Conservation (phyloP, 257 asterid species). For the Nicotiana tabacum region DNA sequence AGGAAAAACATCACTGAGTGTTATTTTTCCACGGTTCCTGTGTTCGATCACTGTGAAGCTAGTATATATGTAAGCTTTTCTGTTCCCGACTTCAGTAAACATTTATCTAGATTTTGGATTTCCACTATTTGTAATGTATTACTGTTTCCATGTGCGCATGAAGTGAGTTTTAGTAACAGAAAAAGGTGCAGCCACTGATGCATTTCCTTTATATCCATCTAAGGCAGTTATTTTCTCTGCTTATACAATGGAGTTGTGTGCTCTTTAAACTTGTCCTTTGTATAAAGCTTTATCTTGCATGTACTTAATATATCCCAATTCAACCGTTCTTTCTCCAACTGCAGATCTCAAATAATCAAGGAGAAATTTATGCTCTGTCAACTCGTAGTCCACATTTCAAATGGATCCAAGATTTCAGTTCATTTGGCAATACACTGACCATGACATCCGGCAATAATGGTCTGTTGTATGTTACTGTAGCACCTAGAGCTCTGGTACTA, state of each 20-base stretch:
- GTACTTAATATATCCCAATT: not conserved
- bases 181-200: no score
- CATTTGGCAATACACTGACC: conserved; percentile 39
- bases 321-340: conserved; percentile 5
- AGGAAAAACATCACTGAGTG: conserved; percentile 52
- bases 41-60: conserved; percentile 93
- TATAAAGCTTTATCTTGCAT: not conserved
- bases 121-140: no score
- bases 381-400: conserved; percentile 67
- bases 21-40: conserved; percentile 66
- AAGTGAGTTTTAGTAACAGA: no score
- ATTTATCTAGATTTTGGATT: no score
- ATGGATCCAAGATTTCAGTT: conserved; percentile 85
- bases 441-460: conserved; percentile 82
- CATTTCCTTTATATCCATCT: no score
- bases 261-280: not conserved
- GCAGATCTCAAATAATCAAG: conserved; percentile 70
- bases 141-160: no score
- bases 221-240: no score
- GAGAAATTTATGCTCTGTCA: conserved; percentile 81
- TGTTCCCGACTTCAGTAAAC: not conserved
- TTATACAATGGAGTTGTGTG: no score
- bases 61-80: conserved; percentile 58
- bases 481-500: conserved; percentile 38
- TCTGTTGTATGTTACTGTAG: conserved; percentile 49